Evolutionary conservation across 2,329 filamentous ascomycete species (phyloP), one percentile per base, ranked within the genome.

Genomic region (Dothistroma septosporum): DNA sequence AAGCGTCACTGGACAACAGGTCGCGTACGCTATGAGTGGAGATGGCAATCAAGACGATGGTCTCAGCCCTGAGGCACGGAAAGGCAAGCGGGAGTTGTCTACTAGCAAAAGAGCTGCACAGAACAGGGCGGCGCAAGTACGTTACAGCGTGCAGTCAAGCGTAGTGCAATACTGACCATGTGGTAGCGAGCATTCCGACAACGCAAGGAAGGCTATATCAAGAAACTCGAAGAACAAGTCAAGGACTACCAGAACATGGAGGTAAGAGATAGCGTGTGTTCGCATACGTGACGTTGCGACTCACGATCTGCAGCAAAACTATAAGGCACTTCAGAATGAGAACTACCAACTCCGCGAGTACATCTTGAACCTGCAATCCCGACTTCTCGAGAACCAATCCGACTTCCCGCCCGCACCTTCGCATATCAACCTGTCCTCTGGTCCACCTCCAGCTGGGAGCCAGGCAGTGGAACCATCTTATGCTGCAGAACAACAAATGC

Each of bases 191-290:
- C 94, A 47, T 99, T 99, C 78, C 90, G 94, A 47, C 92, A 97
- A 78, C 89, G 94, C 64, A 99, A 99, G 75, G 94, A 99, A 77
- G 90, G 91, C 50, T 97, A 99, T 75, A 99, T 99, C 76, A 96
- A 96, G 80, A 95, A 96, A 75, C 84, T 99, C 7, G 94, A 99
- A 77, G 89, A 94, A 73, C 91, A 97, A 74, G 91, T 97, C 55
- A 87, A 91, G 70, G 90, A 94, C 32, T 90, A 86, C 66, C 83
- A 85, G 68, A 83, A 86, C 19, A 85, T 96, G 76, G 89, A 92
- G 67, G 47, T 50, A 28, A 32, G 47, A 10, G 21, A 50, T 28
- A 28, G 16, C 12, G 11, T 28, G 19, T 11, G 19, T 21, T 28
- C 10, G 10, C 10, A 1, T 28, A 32, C 14, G 9, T 9, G 11